A percentile compares a stretch with the other conserved stretches of the same genome.
phyloP scores from a whole-genome alignment of 2,329 filamentous ascomycete species.

The Fusarium sp. region DNA sequence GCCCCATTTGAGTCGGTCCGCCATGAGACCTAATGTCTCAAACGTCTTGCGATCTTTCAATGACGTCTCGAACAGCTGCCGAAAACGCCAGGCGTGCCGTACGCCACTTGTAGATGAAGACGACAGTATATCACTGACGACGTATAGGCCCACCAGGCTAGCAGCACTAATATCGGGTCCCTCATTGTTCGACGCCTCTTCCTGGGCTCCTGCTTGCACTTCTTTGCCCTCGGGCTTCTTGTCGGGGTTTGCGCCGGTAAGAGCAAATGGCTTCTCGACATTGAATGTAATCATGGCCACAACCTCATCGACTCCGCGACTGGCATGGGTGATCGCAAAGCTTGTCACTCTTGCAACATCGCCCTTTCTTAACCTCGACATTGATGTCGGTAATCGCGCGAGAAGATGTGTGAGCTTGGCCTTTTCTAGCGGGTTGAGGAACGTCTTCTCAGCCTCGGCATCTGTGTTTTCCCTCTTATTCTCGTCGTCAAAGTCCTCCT shows the following conservation, averaged over 20 bases:
- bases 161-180: slow-evolving; percentile 74
- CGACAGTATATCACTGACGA: slow-evolving; percentile 81
- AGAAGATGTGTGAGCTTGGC: slow-evolving; percentile 86
- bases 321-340: slow-evolving; percentile 90
- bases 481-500: slow-evolving; percentile 77
- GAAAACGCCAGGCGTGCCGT: slow-evolving; percentile 87
- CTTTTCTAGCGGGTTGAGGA: slow-evolving; percentile 84
- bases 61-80: slow-evolving; percentile 80
- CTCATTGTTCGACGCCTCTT: slow-evolving; percentile 55
- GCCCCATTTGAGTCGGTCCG: slow-evolving; percentile 81
- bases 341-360: slow-evolving; percentile 87
- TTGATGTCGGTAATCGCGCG: slow-evolving; percentile 81
- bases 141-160: slow-evolving; percentile 83
- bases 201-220: slow-evolving; percentile 44
- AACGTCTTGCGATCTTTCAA: slow-evolving; percentile 77
- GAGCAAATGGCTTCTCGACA: slow-evolving; percentile 78
- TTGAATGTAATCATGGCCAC: slow-evolving; percentile 90
- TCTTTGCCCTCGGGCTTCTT: slow-evolving; percentile 53
- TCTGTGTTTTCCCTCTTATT: slow-evolving; percentile 59
- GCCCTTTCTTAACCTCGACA: slow-evolving; percentile 80
- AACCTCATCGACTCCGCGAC: slow-evolving; percentile 86
- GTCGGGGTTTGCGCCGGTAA: slow-evolving; percentile 76
- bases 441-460: slow-evolving; percentile 65
- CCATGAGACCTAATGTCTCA: slow-evolving; percentile 77
- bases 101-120: slow-evolving; percentile 81